phyloP scores from a whole-genome alignment of 2,329 filamentous ascomycete species.

The Akanthomyces lecanii region DNA sequence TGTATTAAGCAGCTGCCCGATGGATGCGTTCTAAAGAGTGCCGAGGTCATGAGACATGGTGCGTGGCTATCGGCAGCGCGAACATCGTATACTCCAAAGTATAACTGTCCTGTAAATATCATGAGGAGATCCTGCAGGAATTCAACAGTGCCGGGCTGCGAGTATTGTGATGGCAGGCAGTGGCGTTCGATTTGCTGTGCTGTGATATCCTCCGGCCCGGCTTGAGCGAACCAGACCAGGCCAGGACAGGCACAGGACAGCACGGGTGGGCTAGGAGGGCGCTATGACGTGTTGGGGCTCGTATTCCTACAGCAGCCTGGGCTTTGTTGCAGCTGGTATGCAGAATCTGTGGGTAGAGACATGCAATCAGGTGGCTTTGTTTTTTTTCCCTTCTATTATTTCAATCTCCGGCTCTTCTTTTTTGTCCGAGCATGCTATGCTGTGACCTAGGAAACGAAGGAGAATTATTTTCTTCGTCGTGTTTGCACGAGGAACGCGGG shows the following conservation, averaged over 20 bases:
- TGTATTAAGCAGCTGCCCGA: too few species aligned
- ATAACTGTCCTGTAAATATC: too few species aligned
- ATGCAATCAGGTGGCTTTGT: background rate
- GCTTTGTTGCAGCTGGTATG: background rate
- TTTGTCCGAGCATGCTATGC: background rate
- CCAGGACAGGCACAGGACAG: too few species aligned
- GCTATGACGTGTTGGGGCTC: constrained; percentile 12
- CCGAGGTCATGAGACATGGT: too few species aligned
- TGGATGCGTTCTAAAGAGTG: too few species aligned
- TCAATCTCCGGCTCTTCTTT: background rate
- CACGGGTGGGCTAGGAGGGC: background rate
- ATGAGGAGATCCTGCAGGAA: too few species aligned
- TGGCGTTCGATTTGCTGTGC: background rate
- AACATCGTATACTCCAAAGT: too few species aligned
- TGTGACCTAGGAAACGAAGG: too few species aligned
- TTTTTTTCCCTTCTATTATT: background rate
- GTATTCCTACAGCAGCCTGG: background rate
- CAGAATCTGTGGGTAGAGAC: background rate
- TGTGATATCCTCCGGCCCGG: background rate
- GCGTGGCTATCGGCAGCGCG: too few species aligned
- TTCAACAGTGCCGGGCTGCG: too few species aligned
- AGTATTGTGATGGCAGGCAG: too few species aligned
- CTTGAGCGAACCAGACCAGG: background rate
- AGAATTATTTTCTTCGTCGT: background rate
- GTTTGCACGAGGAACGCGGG: background rate